phyloP scores from a whole-genome alignment of 441 rosid species.

The Adansonia grandidieri region DNA sequence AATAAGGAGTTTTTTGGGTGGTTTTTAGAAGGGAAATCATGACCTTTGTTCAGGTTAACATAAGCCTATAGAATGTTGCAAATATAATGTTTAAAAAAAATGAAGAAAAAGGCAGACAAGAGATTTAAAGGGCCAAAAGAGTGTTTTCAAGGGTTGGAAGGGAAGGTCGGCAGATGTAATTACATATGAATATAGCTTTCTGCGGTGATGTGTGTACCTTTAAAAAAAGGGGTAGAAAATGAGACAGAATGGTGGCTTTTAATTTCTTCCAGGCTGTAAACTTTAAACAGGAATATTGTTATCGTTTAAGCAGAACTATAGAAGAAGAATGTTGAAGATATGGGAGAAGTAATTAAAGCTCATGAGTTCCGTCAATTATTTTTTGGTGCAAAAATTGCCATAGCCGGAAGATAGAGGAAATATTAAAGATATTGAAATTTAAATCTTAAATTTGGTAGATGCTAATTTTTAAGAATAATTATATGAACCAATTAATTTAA shows the following conservation, averaged over 20 bases:
- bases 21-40: neutral
- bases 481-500: neutral
- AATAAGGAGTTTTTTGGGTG: neutral
- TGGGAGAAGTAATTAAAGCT: neutral
- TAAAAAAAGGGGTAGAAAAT: conserved; percentile 14
- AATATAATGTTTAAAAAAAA: conserved; percentile 4
- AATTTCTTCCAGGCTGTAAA: conserved; percentile 26
- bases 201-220: conserved; percentile 29
- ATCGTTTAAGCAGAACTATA: neutral
- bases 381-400: neutral
- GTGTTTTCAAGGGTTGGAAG: neutral
- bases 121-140: neutral
- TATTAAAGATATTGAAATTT: too few relatives aligned
- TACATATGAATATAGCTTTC: conserved; percentile 23
- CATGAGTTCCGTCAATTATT: neutral
- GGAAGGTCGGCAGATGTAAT: conserved; percentile 10
- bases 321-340: neutral
- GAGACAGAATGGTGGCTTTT: conserved; percentile 17
- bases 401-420: too few relatives aligned
- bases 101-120: conserved; percentile 15
- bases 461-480: too few relatives aligned
- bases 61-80: conserved; percentile 31
- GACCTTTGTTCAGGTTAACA: conserved; percentile 19
- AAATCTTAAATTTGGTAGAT: too few relatives aligned
- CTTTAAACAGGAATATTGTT: neutral